These are phyloP conservation scores for Metschnikowia picachoensis DNA, from an alignment of 805 yeast species.

Conservation along the genomic window DNA sequence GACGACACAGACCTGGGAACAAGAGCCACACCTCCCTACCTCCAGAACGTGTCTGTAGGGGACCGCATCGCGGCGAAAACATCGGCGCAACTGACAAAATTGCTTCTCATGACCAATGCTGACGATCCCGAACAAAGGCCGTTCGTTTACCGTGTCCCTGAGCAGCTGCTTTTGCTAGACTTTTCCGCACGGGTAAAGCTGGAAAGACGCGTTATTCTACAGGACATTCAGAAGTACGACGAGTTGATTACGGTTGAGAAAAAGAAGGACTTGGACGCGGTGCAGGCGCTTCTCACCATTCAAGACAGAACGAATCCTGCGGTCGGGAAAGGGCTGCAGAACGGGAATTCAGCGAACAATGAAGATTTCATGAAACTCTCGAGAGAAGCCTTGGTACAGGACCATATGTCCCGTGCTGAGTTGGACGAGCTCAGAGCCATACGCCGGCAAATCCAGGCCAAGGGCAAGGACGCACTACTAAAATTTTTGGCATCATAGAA, in stretches of 20 bases:
- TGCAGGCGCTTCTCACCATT: slow-evolving; percentile 1
- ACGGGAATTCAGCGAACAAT: no score
- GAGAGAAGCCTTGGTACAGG: no score
- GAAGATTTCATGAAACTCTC: no score
- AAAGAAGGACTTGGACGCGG: slow-evolving; percentile 10
- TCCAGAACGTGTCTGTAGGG: slow-evolving; percentile 29
- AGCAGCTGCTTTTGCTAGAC: slow-evolving; percentile 62
- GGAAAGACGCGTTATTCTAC: slow-evolving; percentile 18
- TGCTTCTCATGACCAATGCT: slow-evolving; percentile 16
- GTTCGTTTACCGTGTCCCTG: slow-evolving; percentile 62
- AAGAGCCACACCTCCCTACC: slow-evolving; percentile 33
- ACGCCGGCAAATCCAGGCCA: slow-evolving; percentile 57
- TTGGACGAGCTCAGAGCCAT: slow-evolving; percentile 50
- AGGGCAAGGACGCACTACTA: slow-evolving; percentile 65
- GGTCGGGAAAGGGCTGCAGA: background rate
- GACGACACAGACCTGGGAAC: slow-evolving; percentile 21
- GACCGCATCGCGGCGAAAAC: slow-evolving; percentile 32
- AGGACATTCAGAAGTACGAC: slow-evolving; percentile 26
- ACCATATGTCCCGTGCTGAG: slow-evolving; percentile 27
- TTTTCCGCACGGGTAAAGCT: slow-evolving; percentile 43
- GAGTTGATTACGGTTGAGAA: slow-evolving; percentile 2
- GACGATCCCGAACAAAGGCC: slow-evolving; percentile 29
- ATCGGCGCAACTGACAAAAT: slow-evolving; percentile 13
- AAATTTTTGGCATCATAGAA: slow-evolving; percentile 42
- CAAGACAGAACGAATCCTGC: background rate